Percentiles rank a stretch among this genome's conserved stretches.
Conservation (phyloP, 2,329 filamentous ascomycete species). For the Neonectria ditissima region DNA sequence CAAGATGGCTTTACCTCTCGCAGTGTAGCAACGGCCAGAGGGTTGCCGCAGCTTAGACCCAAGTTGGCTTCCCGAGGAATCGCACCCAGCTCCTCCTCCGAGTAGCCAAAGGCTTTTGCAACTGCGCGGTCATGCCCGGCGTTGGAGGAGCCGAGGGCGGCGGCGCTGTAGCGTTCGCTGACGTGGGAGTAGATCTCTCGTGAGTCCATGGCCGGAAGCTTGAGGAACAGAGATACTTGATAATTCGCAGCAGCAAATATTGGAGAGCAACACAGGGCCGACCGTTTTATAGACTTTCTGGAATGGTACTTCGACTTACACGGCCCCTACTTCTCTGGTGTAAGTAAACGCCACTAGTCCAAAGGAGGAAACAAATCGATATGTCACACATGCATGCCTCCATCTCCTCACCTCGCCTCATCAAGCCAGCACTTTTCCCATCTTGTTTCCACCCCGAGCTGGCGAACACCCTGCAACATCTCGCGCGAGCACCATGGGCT, state of each 20-base stretch:
- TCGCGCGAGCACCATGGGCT: too few relatives aligned
- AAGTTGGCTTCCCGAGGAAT: slow-evolving; percentile 63
- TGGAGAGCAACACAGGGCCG: background rate
- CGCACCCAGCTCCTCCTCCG: slow-evolving; percentile 57
- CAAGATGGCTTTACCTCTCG: slow-evolving; percentile 50
- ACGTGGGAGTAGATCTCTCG: slow-evolving; percentile 51
- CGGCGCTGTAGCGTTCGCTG: slow-evolving; percentile 51
- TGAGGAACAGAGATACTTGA: background rate
- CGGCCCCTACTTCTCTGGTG: too few relatives aligned
- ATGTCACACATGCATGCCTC: background rate
- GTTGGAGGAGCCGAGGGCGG: slow-evolving; percentile 43
- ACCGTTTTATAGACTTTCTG: background rate
- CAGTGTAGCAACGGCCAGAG: slow-evolving; percentile 60
- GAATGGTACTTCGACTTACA: background rate
- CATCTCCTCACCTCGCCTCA: too few relatives aligned
- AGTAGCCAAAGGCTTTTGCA: slow-evolving; percentile 66
- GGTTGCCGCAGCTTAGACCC: slow-evolving; percentile 67
- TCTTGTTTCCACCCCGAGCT: too few relatives aligned
- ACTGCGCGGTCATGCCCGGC: slow-evolving; percentile 54
- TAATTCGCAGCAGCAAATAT: background rate
- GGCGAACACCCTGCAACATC: too few relatives aligned
- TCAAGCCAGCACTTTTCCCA: too few relatives aligned
- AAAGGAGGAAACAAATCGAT: background rate
- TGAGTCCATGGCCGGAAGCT: slow-evolving; percentile 40
- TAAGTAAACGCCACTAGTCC: too few relatives aligned